These are phyloP conservation scores for Escovopsis sp. DNA, from an alignment of 2,329 filamentous ascomycete species.

Conservation along the genomic window DNA sequence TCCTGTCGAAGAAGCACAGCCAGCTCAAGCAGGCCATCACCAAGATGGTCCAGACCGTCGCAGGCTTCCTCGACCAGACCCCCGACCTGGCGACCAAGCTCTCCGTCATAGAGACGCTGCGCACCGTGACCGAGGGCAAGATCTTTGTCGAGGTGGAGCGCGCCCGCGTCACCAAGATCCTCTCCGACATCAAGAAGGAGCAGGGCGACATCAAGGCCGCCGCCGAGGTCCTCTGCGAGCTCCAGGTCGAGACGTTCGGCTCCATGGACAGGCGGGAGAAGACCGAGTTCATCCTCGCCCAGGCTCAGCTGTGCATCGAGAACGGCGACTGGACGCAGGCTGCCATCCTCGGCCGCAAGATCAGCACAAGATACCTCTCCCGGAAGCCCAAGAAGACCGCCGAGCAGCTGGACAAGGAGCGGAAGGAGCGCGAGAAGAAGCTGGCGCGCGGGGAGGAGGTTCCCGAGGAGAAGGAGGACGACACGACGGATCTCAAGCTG, in stretches of 20 bases:
- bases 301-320: constrained; percentile 89
- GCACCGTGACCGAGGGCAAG: constrained; percentile 97
- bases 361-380: constrained; percentile 83
- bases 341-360: constrained; percentile 85
- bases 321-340: constrained; percentile 94
- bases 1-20: constrained; percentile 98
- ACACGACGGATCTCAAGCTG: constrained; percentile 92
- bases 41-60: constrained; percentile 96
- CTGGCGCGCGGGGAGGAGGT: constrained; percentile 67
- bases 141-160: constrained; percentile 99
- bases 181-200: constrained; percentile 94
- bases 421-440: constrained; percentile 78
- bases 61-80: constrained; percentile 77
- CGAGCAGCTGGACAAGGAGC: constrained; percentile 81
- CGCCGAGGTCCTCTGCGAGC: constrained; percentile 85
- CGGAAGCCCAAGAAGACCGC: constrained; percentile 82
- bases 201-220: constrained; percentile 86
- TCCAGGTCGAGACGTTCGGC: constrained; percentile 97
- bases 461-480: constrained; percentile 63
- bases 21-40: constrained; percentile 98
- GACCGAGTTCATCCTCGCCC: constrained; percentile 95
- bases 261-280: constrained; percentile 96
- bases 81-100: constrained; percentile 80
- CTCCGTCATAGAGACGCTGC: constrained; percentile 82
- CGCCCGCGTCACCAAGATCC: constrained; percentile 82